Base-by-base conservation (phyloP, 2,329 filamentous ascomycete genomes). In the Coleophoma crateriformis region DNA sequence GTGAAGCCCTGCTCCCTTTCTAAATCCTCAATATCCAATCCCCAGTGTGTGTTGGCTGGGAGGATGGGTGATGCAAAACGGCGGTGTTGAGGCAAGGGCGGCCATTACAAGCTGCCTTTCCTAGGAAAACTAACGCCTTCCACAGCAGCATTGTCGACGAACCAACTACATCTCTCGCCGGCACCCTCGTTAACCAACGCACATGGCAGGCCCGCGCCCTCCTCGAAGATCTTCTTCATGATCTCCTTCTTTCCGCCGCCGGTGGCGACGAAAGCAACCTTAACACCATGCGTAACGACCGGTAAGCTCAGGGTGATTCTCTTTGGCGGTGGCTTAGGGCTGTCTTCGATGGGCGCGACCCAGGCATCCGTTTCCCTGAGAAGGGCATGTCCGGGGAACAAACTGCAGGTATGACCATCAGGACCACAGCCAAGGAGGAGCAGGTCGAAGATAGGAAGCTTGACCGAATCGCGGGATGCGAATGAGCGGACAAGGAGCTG, bases 351-450 rank as follows among this genome's bases (percentile, higher is more conserved):
- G 42, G 90, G 82, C 13, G 91, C 86, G 40, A 97, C 90, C 94
- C 94, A 99, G 48, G 92, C 90, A 62, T 84, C 85, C 34, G 81
- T 81, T 73, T 97, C 92, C 56, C 90, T 84, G 58, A 97, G 79
- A 48, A 97, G 79, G 51, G 85, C 81, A 66, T 96, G 92, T 49
- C 86, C 87, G 5, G 94, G 94, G 76, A 99, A 99, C 47, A 99
- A 76, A 61, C 87, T 94, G 83, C 94, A 97, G 33, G 94, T 97
- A 74, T 99, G 94, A 47, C 94, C 94, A 68, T 97, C 94, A 13
- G 94, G 92, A 0, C 94, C 94, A 67, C 89, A 95, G 61, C 94
- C 94, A 39, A 99, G 83, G 39, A 99, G 81, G 49, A 99, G 77
- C 47, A 99, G 81, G 68, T 99, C 94, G 68, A 97, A 99, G 64